A percentile compares a stretch with the other conserved stretches of the same genome.
These are phyloP conservation scores for Crithidia expoeki DNA, from an alignment of 208 protist genomes.

Conservation along the genomic window DNA sequence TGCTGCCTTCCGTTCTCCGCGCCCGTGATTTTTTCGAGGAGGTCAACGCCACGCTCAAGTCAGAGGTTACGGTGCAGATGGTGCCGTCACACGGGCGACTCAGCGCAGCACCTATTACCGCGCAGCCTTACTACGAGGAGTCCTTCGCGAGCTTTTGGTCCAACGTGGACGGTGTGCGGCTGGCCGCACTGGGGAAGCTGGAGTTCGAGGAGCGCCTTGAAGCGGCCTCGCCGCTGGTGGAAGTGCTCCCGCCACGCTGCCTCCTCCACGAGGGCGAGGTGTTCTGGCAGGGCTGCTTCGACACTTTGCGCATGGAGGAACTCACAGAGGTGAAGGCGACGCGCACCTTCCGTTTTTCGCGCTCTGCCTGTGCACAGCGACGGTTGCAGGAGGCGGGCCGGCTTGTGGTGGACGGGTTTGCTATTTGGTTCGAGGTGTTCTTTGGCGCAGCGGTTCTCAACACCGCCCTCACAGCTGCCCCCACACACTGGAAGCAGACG, in stretches of 20 bases:
- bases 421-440: slow-evolving; percentile 77
- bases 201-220: slow-evolving; percentile 58
- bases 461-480: slow-evolving; percentile 53
- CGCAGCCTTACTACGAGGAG: slow-evolving; percentile 47
- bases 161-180: slow-evolving; percentile 49
- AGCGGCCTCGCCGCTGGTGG: slow-evolving; percentile 53
- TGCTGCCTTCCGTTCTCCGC: slow-evolving; percentile 95
- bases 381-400: slow-evolving; percentile 9
- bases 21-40: slow-evolving; percentile 90
- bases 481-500: slow-evolving; percentile 93
- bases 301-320: slow-evolving; percentile 29
- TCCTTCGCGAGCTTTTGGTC: slow-evolving; percentile 52
- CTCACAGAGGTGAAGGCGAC: slow-evolving; percentile 27
- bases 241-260: slow-evolving; percentile 50
- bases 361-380: slow-evolving; percentile 11
- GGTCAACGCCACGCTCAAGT: slow-evolving; percentile 51
- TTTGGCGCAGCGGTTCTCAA: slow-evolving; percentile 42
- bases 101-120: slow-evolving; percentile 55
- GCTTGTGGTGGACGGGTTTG: slow-evolving; percentile 68
- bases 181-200: slow-evolving; percentile 45
- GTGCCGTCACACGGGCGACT: slow-evolving; percentile 65
- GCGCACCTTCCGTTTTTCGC: slow-evolving; percentile 43
- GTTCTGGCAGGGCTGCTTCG: slow-evolving; percentile 42
- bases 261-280: slow-evolving; percentile 55
- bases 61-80: slow-evolving; percentile 36